Evolutionary conservation across 2,329 filamentous ascomycete genomes (phyloP).

Genomic region (Teratosphaeria destructans): DNA sequence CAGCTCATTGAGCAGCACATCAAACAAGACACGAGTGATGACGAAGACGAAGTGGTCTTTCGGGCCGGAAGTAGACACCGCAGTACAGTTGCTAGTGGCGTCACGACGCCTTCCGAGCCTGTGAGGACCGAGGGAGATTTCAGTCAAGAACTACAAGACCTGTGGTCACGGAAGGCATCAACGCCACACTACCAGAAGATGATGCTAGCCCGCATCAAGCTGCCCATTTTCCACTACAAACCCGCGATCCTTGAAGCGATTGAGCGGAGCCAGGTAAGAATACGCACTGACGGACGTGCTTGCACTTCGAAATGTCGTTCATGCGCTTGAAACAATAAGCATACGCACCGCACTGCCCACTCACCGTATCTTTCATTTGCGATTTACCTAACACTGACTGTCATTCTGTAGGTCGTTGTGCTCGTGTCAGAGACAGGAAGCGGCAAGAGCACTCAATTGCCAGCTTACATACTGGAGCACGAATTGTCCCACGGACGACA

Average conservation of each 20-base stretch:
- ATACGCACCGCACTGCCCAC: no score
- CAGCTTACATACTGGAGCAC: constrained; percentile 83
- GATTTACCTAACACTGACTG: neutral
- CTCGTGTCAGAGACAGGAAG: constrained; percentile 95
- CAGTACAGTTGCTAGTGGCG: constrained; percentile 21
- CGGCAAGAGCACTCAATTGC: constrained; percentile 96
- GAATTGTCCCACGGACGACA: constrained; percentile 67
- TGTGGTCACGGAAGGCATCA: constrained; percentile 44
- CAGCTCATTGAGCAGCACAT: constrained; percentile 50
- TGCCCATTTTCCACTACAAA: constrained; percentile 84
- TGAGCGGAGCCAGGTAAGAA: constrained; percentile 71
- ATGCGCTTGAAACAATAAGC: neutral
- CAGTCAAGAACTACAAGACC: constrained; percentile 35
- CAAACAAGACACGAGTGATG: constrained; percentile 50
- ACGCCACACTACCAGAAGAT: constrained; percentile 60
- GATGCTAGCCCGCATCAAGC: constrained; percentile 63
- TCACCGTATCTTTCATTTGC: neutral
- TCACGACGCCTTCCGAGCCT: constrained; percentile 20
- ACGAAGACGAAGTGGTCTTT: constrained; percentile 51
- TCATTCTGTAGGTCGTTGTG: constrained; percentile 29
- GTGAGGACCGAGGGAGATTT: constrained; percentile 4
- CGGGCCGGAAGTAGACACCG: constrained; percentile 59
- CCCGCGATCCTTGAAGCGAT: constrained; percentile 68
- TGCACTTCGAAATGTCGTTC: neutral
- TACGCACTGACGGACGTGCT: neutral